phyloP scores from a whole-genome alignment of 345 rosid species.

The Pseudoturritis turrita region DNA sequence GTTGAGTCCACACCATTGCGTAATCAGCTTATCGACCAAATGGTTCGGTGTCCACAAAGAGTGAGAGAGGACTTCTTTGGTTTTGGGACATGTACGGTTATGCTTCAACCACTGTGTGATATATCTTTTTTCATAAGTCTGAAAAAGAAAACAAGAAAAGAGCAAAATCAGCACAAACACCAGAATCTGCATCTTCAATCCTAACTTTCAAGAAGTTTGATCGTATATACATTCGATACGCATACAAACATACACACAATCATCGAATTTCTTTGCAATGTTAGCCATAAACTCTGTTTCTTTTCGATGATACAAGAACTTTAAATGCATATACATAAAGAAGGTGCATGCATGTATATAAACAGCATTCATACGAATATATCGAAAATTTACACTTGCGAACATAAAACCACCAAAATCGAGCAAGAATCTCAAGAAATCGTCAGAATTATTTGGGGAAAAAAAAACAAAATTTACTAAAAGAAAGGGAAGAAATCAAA shows the following conservation, averaged over 20 bases:
- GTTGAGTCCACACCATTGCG: conserved; percentile 41
- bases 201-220: not conserved
- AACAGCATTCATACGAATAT: not conserved
- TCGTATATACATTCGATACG: not conserved
- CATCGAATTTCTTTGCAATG: not conserved
- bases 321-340: not conserved
- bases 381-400: not conserved
- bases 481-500: not conserved
- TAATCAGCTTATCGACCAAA: conserved; percentile 33
- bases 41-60: conserved; percentile 40
- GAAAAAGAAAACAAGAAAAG: conserved; percentile 13
- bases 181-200: not conserved
- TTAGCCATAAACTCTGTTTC: conserved; percentile 15
- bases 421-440: not conserved
- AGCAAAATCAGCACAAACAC: not conserved
- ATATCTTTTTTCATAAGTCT: conserved; percentile 53
- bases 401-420: not conserved
- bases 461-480: too few species aligned
- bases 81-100: conserved; percentile 47
- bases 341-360: not conserved
- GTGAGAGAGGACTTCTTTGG: conserved; percentile 38
- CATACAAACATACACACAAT: not conserved
- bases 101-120: conserved; percentile 41
- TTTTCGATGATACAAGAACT: not conserved
- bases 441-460: not conserved